These are phyloP conservation scores for Sparassis latifolia DNA, from an alignment of 1,284 basidiomycete species.

Conservation along the genomic window DNA sequence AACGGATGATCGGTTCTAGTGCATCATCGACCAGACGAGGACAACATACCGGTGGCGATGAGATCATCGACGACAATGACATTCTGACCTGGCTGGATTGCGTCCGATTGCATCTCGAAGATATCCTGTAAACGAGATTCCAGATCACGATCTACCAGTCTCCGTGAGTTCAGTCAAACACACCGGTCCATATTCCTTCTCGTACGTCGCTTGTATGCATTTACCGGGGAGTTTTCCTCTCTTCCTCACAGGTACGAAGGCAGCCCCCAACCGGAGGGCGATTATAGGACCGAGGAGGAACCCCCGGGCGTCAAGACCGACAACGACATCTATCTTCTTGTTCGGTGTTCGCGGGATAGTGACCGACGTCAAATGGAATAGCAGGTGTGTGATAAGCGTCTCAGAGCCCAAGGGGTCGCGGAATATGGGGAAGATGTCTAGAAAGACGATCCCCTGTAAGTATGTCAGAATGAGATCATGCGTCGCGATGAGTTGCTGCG, in stretches of 20 bases:
- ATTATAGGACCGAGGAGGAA: constrained; percentile 94
- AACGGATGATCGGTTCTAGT: background rate
- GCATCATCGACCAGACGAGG: background rate
- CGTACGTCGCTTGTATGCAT: constrained; percentile 73
- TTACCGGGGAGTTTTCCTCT: constrained; percentile 90
- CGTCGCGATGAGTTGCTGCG: constrained; percentile 3
- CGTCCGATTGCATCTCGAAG: constrained; percentile 92
- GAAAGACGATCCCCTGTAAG: constrained; percentile 69
- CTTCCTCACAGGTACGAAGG: constrained; percentile 96
- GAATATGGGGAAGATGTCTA: constrained; percentile 91
- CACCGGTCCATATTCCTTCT: constrained; percentile 91
- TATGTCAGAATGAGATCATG: background rate
- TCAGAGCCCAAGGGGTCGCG: constrained; percentile 82
- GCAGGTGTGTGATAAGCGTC: constrained; percentile 85
- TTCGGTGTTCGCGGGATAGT: constrained; percentile 55
- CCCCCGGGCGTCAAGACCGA: constrained; percentile 94
- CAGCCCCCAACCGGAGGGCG: constrained; percentile 86
- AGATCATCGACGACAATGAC: constrained; percentile 94
- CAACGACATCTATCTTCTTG: constrained; percentile 87
- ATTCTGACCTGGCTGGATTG: constrained; percentile 78
- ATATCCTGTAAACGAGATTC: constrained; percentile 53
- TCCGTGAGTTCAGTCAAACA: constrained; percentile 22
- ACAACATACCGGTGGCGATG: constrained; percentile 81
- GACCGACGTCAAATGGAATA: constrained; percentile 79
- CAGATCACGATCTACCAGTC: constrained; percentile 2